phyloP scores from a whole-genome alignment of 2,329 filamentous ascomycete genomes.

The Xylaria sp. region DNA sequence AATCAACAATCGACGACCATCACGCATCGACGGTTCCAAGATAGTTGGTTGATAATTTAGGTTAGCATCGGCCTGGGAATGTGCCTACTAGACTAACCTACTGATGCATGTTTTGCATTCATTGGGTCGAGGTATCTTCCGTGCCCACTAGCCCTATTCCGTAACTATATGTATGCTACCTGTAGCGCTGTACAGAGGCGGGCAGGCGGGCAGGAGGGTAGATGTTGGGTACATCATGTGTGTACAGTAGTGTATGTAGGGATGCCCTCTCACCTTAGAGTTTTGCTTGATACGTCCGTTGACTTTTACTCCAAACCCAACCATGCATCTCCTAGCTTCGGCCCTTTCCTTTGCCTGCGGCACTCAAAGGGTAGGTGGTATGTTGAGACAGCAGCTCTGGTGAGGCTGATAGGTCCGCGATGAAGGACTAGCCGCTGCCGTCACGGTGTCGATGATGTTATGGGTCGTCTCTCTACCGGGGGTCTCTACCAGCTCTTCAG shows the following conservation, averaged over 20 bases:
- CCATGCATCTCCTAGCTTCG: constrained; percentile 31
- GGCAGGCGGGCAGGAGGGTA: neutral
- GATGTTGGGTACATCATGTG: constrained; percentile 1
- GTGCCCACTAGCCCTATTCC: constrained; percentile 2
- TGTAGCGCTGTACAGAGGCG: neutral
- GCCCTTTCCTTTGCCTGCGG: constrained; percentile 25
- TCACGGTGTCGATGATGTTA: constrained; percentile 33
- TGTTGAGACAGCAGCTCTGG: constrained; percentile 7
- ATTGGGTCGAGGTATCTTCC: constrained; percentile 27
- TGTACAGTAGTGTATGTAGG: constrained; percentile 7
- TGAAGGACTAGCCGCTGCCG: constrained; percentile 27
- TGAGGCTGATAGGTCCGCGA: constrained; percentile 31
- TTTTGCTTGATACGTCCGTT: neutral
- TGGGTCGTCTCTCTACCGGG: constrained; percentile 20
- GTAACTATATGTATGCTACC: neutral
- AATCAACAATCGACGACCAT: too few species aligned
- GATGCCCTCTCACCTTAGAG: neutral
- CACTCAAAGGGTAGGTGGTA: constrained; percentile 25
- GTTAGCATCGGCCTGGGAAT: constrained; percentile 19
- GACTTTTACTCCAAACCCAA: constrained; percentile 11
- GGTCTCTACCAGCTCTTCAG: constrained; percentile 8
- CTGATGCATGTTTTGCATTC: constrained; percentile 36
- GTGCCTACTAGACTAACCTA: constrained; percentile 1
- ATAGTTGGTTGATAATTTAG: neutral
- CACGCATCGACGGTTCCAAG: neutral